These are phyloP conservation scores for Trichosporon sp. DNA, from an alignment of 1,284 basidiomycete species.

Conservation along the genomic window DNA sequence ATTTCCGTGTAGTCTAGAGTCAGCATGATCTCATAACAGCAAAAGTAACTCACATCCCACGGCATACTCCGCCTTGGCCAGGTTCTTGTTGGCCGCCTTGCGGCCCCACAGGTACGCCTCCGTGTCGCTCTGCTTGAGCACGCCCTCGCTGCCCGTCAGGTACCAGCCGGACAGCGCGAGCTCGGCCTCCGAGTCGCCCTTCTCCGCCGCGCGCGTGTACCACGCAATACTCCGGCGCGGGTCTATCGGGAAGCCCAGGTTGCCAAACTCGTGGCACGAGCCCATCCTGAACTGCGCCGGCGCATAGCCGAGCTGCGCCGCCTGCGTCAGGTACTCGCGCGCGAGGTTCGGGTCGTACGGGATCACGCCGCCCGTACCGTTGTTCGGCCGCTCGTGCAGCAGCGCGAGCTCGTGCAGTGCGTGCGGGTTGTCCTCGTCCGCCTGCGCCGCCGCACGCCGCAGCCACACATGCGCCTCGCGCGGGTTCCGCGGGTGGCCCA, in stretches of 20 bases:
- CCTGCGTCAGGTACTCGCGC: constrained; percentile 81
- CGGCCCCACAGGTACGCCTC: constrained; percentile 97
- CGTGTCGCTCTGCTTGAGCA: constrained; percentile 93
- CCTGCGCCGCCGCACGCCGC: constrained; percentile 89
- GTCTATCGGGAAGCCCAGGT: constrained; percentile 83
- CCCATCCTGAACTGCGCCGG: constrained; percentile 94
- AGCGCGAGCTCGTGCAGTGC: constrained; percentile 94
- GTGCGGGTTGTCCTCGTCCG: constrained; percentile 97
- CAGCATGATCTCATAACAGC: not conserved
- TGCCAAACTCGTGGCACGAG: constrained; percentile 89
- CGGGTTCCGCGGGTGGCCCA: constrained; percentile 79
- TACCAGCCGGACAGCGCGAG: constrained; percentile 97
- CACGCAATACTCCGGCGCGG: constrained; percentile 90
- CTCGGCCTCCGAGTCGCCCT: constrained; percentile 90
- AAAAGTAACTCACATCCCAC: constrained; percentile 62
- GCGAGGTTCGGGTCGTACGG: constrained; percentile 60
- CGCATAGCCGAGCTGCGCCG: constrained; percentile 88
- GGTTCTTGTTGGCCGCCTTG: constrained; percentile 84
- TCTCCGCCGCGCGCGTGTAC: constrained; percentile 97
- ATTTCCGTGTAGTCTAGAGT: constrained; percentile 80
- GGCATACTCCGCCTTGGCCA: constrained; percentile 92
- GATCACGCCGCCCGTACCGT: constrained; percentile 31
- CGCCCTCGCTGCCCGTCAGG: constrained; percentile 87
- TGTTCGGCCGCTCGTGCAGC: constrained; percentile 67
- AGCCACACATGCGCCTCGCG: constrained; percentile 94